These are phyloP conservation scores for Crepidotus variabilis DNA, from an alignment of 768 basidiomycete genomes.

Conservation along the genomic window DNA sequence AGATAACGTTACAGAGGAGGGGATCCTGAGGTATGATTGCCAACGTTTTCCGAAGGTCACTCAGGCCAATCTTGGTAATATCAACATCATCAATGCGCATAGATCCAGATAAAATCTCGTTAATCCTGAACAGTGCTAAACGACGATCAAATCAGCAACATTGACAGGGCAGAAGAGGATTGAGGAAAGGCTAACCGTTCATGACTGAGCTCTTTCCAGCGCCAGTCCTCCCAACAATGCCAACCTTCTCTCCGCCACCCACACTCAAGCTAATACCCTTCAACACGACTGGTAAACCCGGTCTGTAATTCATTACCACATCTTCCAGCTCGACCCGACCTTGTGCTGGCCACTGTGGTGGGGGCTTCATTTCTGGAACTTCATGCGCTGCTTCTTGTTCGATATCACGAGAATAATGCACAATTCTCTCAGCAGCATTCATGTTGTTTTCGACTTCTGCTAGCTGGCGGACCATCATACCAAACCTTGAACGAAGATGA, in stretches of 20 bases:
- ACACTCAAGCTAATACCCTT: slow-evolving; percentile 61
- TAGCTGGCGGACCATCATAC: slow-evolving; percentile 51
- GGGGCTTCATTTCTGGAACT: slow-evolving; percentile 50
- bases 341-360: slow-evolving; percentile 55
- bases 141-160: not conserved
- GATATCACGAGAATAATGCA: slow-evolving; percentile 50
- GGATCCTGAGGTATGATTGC: slow-evolving; percentile 66
- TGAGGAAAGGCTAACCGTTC: slow-evolving; percentile 43
- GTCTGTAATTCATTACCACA: slow-evolving; percentile 59
- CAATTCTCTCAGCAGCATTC: slow-evolving; percentile 61
- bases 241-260: slow-evolving; percentile 69
- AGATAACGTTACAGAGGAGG: slow-evolving; percentile 6
- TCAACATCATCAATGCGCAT: slow-evolving; percentile 40
- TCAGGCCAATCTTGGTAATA: slow-evolving; percentile 65
- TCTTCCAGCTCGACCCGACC: slow-evolving; percentile 64
- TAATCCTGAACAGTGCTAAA: not conserved
- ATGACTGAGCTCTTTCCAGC: slow-evolving; percentile 80
- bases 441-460: slow-evolving; percentile 73
- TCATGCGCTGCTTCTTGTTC: slow-evolving; percentile 66
- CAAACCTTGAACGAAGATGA: slow-evolving; percentile 30
- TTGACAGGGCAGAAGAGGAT: not conserved
- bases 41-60: slow-evolving; percentile 53
- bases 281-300: slow-evolving; percentile 69
- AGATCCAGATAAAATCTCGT: slow-evolving; percentile 10
- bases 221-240: slow-evolving; percentile 65